Base-by-base conservation (phyloP, 2,329 filamentous ascomycete species). In the Penicillium expansum region DNA sequence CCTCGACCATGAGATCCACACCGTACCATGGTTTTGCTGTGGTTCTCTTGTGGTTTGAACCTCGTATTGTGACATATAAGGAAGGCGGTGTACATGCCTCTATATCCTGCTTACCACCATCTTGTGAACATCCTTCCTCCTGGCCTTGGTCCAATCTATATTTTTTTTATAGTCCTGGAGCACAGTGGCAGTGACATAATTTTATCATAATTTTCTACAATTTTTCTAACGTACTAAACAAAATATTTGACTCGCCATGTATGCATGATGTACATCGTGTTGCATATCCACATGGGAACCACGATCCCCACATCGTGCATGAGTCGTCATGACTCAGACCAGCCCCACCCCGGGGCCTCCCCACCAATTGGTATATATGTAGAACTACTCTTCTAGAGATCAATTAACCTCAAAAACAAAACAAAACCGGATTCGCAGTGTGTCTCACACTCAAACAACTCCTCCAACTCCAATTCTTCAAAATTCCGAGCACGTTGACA, bases 361-460 rank as follows among this genome's bases (percentile, higher is more conserved):
- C 27, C 22, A 44, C 11, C 11, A 30, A 30, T 44, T 8, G 42
- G 9, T 24, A 30, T 30, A 39, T 22, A 45, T 24, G 32, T 32
- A 32, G 29, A 45, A 16, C 43, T 22, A 0, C 8, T 10, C 13
- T 14, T 32, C n/a, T 11, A 30, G 3, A 3, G 27, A 20, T 30
- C 11, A 32, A 16, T 45, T 30, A 44, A 20, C 27, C 11, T 3
- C 9, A 2, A 18, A 11, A 20, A 20, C n/a, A 22, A 9, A 24
- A 24, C 30, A 1, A 11, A 5, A 14, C 14, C 11, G 1, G 2
- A 32, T 32, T 16, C 4, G 10, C 13, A 0, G 3, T 16, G 11
- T 20, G 13, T 4, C 32, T 6, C 18, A 10, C 22, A 24, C 22
- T n/a, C 14, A 4, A 14, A 1, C 6, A 45, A 29, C 8, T 5